A percentile compares a stretch with the other conserved stretches of the same genome.
Conservation (phyloP, 192 early-diverging fungal species). For the Lunasporangiospora selenospora region DNA sequence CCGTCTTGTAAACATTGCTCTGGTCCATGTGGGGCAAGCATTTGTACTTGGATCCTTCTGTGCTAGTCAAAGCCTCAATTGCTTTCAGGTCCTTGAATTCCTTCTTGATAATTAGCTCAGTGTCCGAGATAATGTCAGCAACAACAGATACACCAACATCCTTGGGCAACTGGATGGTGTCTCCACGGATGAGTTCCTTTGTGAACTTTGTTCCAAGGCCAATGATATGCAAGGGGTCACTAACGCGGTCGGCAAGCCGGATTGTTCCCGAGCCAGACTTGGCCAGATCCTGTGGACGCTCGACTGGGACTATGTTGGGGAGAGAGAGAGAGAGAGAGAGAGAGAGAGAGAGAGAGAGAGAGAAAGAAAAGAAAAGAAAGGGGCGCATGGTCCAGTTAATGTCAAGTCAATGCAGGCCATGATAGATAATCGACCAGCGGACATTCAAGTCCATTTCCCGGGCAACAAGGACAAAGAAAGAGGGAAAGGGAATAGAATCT, state of each 20-base stretch:
- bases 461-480: no score
- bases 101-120: conserved; percentile 75
- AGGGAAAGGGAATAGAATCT: no score
- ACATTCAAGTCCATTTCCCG: no score
- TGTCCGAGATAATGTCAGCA: conserved; percentile 81
- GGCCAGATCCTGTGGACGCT: conserved; percentile 91
- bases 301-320: conserved; percentile 79
- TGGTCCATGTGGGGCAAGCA: conserved; percentile 90
- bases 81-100: conserved; percentile 79
- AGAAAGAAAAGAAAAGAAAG: background rate
- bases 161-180: conserved; percentile 70
- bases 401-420: no score
- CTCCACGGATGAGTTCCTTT: conserved; percentile 65
- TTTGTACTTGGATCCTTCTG: conserved; percentile 68
- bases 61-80: conserved; percentile 64
- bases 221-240: conserved; percentile 71
- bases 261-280: conserved; percentile 76
- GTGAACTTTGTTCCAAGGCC: conserved; percentile 78
- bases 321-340: background rate
- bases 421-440: no score
- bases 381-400: no score
- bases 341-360: conserved; percentile 9
- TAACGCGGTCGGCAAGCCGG: conserved; percentile 65
- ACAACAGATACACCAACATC: conserved; percentile 71
- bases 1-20: conserved; percentile 82